Base-by-base conservation (phyloP, 2,329 filamentous ascomycete species). In the Cryphonectria japonica region DNA sequence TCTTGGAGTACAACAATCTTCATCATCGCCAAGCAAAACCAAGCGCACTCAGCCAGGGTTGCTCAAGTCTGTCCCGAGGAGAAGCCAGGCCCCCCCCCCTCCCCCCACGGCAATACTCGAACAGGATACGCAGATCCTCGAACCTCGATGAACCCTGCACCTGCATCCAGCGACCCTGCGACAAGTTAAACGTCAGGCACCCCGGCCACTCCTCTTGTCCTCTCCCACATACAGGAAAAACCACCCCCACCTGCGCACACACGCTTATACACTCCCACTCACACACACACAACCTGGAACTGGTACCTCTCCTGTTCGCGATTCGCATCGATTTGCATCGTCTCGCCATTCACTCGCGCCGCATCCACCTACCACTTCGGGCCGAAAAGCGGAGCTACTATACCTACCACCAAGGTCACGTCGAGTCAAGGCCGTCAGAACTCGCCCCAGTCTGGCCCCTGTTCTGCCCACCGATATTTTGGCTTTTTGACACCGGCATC, bases 161-260 rank as follows among this genome's bases (percentile, higher is more conserved):
- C 43, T 34, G 41, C 29, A 29, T 34, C 29, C 63, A 14, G 43
- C 63, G 63, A 32, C 63, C 63, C 63, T 65, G 63, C 63, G 32
- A 65, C 63, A 64, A 46, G 26, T 65, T 34, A 22, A 41, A 65
- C 63, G 63, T 65, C 63, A 65, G 63, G 26, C 61, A 64, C 63
- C 63, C 63, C 32, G 63, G 26, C n/a, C 13, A 57, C 5, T 19
- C 34, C 34, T 22, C 11, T 39, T 39, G 37, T n/a, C 22, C 46
- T 50, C 46, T 50, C 46, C 46, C 46, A 50, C 46, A 50, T 5
- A 50, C 22, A 22, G 19, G 6, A 22, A 7, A 9, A 50, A 50
- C 7, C 19, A n/a, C 2, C 43, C 46, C 46, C 46, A 50, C 46
- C 46, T n/a, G 22, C 46, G 3, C 46, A 50, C 46, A n/a, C 19